phyloP scores from a whole-genome alignment of 345 rosid species.

The Durio zibethinus region DNA sequence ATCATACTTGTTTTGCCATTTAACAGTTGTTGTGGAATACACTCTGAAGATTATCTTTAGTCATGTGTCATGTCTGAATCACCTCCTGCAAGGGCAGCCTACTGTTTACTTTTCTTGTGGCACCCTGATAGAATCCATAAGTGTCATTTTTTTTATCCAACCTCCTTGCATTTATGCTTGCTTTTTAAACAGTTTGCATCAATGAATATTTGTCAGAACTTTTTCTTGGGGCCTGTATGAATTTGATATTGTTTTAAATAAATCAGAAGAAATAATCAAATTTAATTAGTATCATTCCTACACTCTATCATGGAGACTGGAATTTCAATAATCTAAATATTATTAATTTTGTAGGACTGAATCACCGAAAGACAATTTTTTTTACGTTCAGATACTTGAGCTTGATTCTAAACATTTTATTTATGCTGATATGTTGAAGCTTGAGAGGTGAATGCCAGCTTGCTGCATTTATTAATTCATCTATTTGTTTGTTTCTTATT shows the following conservation, averaged over 20 bases:
- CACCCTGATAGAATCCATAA: not conserved
- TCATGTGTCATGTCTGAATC: not conserved
- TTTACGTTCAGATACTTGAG: not conserved
- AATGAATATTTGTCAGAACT: not conserved
- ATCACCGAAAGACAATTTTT: not conserved
- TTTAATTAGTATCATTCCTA: not conserved
- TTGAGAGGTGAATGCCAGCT: not conserved
- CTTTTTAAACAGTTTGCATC: not conserved
- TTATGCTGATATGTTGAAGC: not conserved
- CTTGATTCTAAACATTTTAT: not conserved
- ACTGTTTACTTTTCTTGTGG: not conserved
- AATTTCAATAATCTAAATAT: not conserved
- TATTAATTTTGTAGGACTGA: not conserved
- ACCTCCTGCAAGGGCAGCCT: not conserved
- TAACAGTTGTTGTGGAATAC: not conserved
- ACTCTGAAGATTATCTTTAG: not conserved
- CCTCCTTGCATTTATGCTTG: not conserved
- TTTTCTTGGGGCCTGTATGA: not conserved
- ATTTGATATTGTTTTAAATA: not conserved
- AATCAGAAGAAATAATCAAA: not conserved
- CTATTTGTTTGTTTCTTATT: slow-evolving; percentile 21
- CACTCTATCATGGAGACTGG: not conserved
- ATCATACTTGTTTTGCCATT: not conserved
- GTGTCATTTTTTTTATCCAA: slow-evolving; percentile 1
- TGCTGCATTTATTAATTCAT: slow-evolving; percentile 5